A percentile compares a stretch with the other conserved stretches of the same genome.
These are phyloP conservation scores for Penicillium aurantiogriseum DNA, from an alignment of 2,329 filamentous ascomycete genomes.

Conservation along the genomic window DNA sequence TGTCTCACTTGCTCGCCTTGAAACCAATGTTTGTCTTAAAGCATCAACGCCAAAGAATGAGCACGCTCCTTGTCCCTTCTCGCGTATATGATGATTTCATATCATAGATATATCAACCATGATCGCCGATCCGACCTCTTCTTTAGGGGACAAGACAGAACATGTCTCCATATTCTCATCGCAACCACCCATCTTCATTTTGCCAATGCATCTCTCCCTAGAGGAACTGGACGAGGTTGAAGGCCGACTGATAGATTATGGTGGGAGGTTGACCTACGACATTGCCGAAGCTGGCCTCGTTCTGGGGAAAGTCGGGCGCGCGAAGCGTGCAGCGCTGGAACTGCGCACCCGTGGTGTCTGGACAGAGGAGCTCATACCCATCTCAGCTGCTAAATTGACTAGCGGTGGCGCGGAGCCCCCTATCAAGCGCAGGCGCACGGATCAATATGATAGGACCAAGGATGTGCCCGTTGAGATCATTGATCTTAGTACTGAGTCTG, in stretches of 20 bases:
- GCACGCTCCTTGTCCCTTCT: not conserved
- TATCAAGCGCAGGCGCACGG: slow-evolving; percentile 29
- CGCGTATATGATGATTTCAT: not conserved
- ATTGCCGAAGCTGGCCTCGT: slow-evolving; percentile 70
- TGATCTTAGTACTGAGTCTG: slow-evolving; percentile 34
- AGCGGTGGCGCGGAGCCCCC: slow-evolving; percentile 14
- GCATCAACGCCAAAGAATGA: not conserved
- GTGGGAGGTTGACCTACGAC: slow-evolving; percentile 66
- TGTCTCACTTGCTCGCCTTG: not conserved
- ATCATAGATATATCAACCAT: not conserved
- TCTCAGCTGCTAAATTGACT: not conserved
- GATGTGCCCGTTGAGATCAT: slow-evolving; percentile 18
- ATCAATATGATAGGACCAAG: not conserved
- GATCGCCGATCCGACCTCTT: not conserved
- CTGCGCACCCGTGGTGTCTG: slow-evolving; percentile 65
- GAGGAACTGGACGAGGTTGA: slow-evolving; percentile 65
- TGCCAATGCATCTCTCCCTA: slow-evolving; percentile 66
- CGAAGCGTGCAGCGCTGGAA: slow-evolving; percentile 73
- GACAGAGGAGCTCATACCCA: slow-evolving; percentile 37
- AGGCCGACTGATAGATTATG: slow-evolving; percentile 56
- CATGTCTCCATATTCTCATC: slow-evolving; percentile 32
- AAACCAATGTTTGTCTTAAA: not conserved
- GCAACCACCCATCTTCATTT: slow-evolving; percentile 67
- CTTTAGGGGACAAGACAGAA: not conserved
- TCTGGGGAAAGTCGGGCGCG: slow-evolving; percentile 69